These are phyloP conservation scores for Ulvella scutata DNA, from an alignment of 139 green algal genomes.

Conservation along the genomic window DNA sequence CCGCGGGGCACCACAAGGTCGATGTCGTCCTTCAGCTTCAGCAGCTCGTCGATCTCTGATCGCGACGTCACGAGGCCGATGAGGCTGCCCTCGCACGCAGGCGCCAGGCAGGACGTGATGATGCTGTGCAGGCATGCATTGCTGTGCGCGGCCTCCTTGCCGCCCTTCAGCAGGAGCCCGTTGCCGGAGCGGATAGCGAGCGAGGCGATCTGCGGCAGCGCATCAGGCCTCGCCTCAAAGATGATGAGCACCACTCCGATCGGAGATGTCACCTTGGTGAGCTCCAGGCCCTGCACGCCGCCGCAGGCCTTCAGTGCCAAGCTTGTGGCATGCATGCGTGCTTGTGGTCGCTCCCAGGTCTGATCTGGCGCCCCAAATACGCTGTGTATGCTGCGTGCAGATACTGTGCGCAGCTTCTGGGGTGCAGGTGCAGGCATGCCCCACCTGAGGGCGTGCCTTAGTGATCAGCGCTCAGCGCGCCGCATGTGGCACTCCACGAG, in stretches of 20 bases:
- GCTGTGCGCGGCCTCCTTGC: constrained; percentile 79
- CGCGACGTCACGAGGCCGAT: constrained; percentile 76
- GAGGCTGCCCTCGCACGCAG: constrained; percentile 36
- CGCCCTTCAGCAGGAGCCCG: constrained; percentile 90
- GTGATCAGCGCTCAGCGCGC: too few relatives aligned
- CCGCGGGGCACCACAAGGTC: constrained; percentile 95
- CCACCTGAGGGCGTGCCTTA: too few relatives aligned
- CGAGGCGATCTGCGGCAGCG: constrained; percentile 81
- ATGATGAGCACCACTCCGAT: constrained; percentile 98
- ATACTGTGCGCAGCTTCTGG: not conserved
- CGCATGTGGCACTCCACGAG: too few relatives aligned
- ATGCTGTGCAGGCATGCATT: constrained; percentile 74
- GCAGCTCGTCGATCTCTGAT: constrained; percentile 82
- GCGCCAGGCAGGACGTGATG: constrained; percentile 21
- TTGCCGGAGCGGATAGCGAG: constrained; percentile 71
- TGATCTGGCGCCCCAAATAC: too few relatives aligned
- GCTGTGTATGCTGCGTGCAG: not conserved
- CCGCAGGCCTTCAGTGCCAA: not conserved
- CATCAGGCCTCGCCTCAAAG: constrained; percentile 94
- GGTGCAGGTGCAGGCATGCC: not conserved
- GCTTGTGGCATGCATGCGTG: too few relatives aligned
- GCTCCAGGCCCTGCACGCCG: constrained; percentile 34
- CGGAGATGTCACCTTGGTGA: constrained; percentile 82
- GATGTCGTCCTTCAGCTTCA: constrained; percentile 82
- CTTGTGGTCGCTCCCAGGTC: too few relatives aligned